A percentile compares a stretch with the other conserved stretches of the same genome.
phyloP scores from a whole-genome alignment of 768 basidiomycete genomes.

The Podaxis carcinomalis region DNA sequence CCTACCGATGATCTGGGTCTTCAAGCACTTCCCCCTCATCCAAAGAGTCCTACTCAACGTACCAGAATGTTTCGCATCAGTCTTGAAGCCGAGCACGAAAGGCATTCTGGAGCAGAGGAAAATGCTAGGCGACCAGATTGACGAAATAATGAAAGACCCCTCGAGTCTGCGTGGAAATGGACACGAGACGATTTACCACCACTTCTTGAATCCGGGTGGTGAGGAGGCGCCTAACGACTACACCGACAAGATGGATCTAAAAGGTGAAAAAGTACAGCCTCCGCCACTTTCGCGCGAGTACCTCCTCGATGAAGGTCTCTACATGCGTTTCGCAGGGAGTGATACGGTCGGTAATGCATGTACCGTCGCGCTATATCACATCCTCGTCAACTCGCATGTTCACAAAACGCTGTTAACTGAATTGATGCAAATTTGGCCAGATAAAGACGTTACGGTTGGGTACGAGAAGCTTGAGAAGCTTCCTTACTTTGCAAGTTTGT shows the following conservation, averaged over 20 bases:
- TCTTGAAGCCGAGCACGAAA: conserved; percentile 29
- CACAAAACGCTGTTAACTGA: conserved; percentile 25
- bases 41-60: conserved; percentile 26
- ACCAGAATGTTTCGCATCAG: conserved; percentile 29
- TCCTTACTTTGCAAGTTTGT: conserved; percentile 36
- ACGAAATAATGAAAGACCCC: conserved; percentile 28
- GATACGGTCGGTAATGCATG: conserved; percentile 41
- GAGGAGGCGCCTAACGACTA: background rate
- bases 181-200: conserved; percentile 35
- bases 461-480: conserved; percentile 39
- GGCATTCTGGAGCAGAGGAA: conserved; percentile 29
- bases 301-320: conserved; percentile 33
- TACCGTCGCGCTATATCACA: conserved; percentile 31
- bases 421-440: conserved; percentile 37
- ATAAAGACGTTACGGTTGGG: conserved; percentile 23
- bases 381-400: conserved; percentile 29
- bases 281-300: conserved; percentile 27
- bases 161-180: conserved; percentile 24
- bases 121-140: conserved; percentile 32
- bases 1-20: conserved; percentile 32
- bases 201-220: conserved; percentile 24
- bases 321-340: conserved; percentile 36
- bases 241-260: background rate
- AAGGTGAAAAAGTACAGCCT: conserved; percentile 22
- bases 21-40: conserved; percentile 32